Base-by-base conservation (phyloP, 371 early-diverging fungal species). In the Circinella minor region DNA sequence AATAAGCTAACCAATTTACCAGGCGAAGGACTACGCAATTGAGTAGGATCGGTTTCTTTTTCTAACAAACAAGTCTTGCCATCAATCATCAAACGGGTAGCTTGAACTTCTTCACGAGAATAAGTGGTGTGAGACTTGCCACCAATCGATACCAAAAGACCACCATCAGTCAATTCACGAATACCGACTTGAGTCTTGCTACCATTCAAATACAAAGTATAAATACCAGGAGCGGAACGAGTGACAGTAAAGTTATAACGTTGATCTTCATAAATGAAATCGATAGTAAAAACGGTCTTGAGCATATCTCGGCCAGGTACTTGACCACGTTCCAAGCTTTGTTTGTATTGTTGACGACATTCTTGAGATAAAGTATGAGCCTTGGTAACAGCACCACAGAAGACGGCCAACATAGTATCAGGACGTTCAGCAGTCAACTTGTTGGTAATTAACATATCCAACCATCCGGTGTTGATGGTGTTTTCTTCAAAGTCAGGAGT, bases 1-100 rank as follows among this genome's bases (percentile, higher is more conserved):
- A 96, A 83, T 79, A 91, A 93, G 43, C 97, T 88, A 47, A 98
- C 95, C 57, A 99, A 90, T 82, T 99, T 98, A 69, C 99, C 99
- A n/a, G 98, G 96, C 37, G 96, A 95, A 63, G 97, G 96, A 59
- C 93, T 90, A 68, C 97, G 92, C 67, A 99, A 84, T 83, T 96
- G 93, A 46, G 98, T 96, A 57, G 98, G 98, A 78, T 99, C 98
- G 62, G 88, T 92, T 76, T 99, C 98, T 77, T 96, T 93, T 83
- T 98, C 98, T 17, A 99, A 81, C 73, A 96, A 78, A 73, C 93
- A 94, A 15, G 95, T 96, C 82, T 95, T 93, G 76, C 95, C 94
- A 71, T 97, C 95, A 20, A 99, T 85, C 80, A 93, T 93, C 79
- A 99, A 71, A 62, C 94, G 92, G 37, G 95, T 94, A 38, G 91